Evolutionary conservation across 495 filamentous ascomycete species (phyloP).

Genomic region (Neurospora sp.): DNA sequence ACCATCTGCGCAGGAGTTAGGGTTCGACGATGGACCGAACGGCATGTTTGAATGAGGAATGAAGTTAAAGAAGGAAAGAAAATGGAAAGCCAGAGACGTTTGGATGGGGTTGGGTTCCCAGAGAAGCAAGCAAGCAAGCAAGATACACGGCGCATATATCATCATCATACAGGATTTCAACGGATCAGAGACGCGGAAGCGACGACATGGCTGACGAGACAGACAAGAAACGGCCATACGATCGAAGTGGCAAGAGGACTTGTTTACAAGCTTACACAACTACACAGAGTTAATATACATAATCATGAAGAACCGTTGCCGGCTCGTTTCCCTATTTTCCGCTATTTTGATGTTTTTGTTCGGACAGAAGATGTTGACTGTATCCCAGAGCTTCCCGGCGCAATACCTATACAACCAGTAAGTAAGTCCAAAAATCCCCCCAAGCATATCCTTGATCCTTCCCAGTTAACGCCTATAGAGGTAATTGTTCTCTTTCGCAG

Average conservation of each 20-base stretch:
- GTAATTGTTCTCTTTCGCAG: neutral
- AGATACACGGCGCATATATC: neutral
- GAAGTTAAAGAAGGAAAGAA: neutral
- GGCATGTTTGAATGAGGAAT: slow-evolving; percentile 42
- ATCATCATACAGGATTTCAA: neutral
- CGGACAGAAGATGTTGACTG: neutral
- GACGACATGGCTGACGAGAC: neutral
- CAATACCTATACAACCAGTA: neutral
- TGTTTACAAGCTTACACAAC: neutral
- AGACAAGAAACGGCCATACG: neutral
- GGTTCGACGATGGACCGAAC: slow-evolving; percentile 59
- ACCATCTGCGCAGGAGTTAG: slow-evolving; percentile 41
- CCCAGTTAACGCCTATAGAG: neutral
- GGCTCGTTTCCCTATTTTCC: neutral
- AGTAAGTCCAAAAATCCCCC: neutral
- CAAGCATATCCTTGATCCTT: too few species aligned
- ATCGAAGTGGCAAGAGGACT: neutral
- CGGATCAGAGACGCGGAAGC: neutral
- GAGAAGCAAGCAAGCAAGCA: neutral
- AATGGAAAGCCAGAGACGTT: neutral
- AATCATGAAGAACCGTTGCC: neutral
- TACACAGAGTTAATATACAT: neutral
- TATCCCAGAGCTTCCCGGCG: neutral
- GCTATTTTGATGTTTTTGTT: neutral
- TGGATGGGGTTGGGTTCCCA: neutral